Evolutionary conservation across 441 rosid species (phyloP).

Genomic region (California macrophylla): DNA sequence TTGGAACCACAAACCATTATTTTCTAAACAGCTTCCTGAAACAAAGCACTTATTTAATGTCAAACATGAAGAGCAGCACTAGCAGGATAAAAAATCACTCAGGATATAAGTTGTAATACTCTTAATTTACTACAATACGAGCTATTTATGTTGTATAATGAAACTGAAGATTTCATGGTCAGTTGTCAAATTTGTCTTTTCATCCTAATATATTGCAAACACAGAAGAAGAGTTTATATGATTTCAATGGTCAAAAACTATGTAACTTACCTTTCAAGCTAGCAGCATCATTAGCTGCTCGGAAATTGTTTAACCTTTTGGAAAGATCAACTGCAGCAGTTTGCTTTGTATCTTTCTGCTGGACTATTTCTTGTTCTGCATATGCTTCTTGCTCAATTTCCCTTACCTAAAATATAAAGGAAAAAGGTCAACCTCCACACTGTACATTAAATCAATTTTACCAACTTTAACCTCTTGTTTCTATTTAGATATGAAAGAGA

Average conservation of each 20-base stretch:
- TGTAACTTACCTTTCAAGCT: constrained; percentile 52
- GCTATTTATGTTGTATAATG: neutral
- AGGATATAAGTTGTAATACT: neutral
- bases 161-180: neutral
- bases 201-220: neutral
- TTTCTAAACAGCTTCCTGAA: neutral
- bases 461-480: neutral
- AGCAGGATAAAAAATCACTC: neutral
- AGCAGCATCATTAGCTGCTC: constrained; percentile 44
- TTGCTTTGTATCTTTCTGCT: constrained; percentile 49
- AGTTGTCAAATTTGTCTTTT: neutral
- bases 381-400: constrained; percentile 69
- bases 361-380: constrained; percentile 36
- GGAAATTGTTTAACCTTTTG: constrained; percentile 64
- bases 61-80: neutral
- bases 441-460: neutral
- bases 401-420: constrained; percentile 39
- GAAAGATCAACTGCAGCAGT: constrained; percentile 72
- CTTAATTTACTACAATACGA: neutral
- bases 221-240: neutral
- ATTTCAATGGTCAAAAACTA: neutral
- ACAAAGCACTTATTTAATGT: neutral
- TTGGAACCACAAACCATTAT: neutral
- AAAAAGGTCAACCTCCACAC: neutral
- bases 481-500: neutral